Base-by-base conservation (phyloP, 257 asterid genomes). In the Salvia miltiorrhiza region DNA sequence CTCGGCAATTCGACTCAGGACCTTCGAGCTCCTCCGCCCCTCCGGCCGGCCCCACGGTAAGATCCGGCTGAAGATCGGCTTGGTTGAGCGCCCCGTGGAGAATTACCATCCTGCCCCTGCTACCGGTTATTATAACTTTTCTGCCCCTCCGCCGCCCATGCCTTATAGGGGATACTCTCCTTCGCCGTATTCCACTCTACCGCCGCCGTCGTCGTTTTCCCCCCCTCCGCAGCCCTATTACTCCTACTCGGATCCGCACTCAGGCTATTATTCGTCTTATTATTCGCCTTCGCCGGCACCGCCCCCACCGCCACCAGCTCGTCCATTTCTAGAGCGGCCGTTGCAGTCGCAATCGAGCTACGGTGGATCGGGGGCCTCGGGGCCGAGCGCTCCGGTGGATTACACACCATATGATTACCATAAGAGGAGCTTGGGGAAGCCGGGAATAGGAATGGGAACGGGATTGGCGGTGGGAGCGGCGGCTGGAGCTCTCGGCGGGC, bases 21-120 rank as follows among this genome's bases (percentile, higher is more conserved):
- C 69, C 0, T 73, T 87, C 23, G 91, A 85, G 69, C 87, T 91
- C 67, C 83, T 63, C 5, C 87, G 95, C 14, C 97, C 97, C 11
- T 91, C 96, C n/a, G 96, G 97, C 52, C 89, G 97, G 5, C 93
- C 88, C 16, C 96, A 91, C 53, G 97, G 97, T 44, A 88, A 91
- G 87, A 88, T 88, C 79, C 86, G 95, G 28, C 81, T 91, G 54
- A 88, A 83, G 74, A 58, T 91, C 10, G 73, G 80, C 20, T 58
- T 88, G 14, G 79, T 74, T 10, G 96, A 85, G 64, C 87, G 91
- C 24, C 86, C 81, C 3, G 39, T 48, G 58, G 86, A 78, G 0
- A 81, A 76, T 84, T 88, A 85, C 86, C 92, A 79, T 33, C 43
- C 84, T 73, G 71, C 86, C 80, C 96, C 96, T 82, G 84, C 87